These are phyloP conservation scores for Colletotrichum cuscutae DNA, from an alignment of 2,329 filamentous ascomycete species.

Conservation along the genomic window DNA sequence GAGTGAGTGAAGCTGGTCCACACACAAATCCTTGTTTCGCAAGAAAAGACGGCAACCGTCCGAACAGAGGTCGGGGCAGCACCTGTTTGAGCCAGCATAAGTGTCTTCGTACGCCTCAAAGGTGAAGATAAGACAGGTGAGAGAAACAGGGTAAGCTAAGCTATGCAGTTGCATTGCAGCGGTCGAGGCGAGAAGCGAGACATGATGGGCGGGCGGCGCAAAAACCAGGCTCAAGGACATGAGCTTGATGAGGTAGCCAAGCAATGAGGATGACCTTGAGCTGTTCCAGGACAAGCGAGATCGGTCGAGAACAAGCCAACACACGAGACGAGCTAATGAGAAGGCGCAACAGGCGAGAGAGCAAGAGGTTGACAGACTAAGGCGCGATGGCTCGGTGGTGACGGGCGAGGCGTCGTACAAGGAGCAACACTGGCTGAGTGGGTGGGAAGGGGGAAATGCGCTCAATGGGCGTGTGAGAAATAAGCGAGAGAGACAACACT, in stretches of 20 bases:
- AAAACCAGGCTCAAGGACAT: constrained; percentile 4
- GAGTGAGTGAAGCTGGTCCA: neutral
- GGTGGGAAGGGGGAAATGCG: neutral
- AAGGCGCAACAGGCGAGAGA: constrained; percentile 21
- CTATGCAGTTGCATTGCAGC: neutral
- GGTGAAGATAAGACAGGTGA: neutral
- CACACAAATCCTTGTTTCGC: neutral
- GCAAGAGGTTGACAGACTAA: neutral
- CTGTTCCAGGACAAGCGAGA: neutral
- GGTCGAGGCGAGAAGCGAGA: neutral
- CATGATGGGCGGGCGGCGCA: neutral
- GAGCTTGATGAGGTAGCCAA: neutral
- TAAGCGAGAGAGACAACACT: constrained; percentile 18
- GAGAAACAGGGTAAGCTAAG: neutral
- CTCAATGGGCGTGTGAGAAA: constrained; percentile 9
- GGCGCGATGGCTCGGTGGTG: constrained; percentile 6
- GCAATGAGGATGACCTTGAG: neutral
- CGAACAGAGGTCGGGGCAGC: neutral
- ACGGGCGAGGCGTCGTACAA: constrained; percentile 22
- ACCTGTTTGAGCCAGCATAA: neutral
- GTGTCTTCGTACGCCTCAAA: neutral
- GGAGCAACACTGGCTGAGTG: constrained; percentile 6
- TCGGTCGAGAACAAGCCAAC: neutral
- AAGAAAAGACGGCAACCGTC: neutral
- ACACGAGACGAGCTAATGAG: constrained; percentile 10